Evolutionary conservation across 495 filamentous ascomycete genomes (phyloP).

Genomic region (Neurospora africana): DNA sequence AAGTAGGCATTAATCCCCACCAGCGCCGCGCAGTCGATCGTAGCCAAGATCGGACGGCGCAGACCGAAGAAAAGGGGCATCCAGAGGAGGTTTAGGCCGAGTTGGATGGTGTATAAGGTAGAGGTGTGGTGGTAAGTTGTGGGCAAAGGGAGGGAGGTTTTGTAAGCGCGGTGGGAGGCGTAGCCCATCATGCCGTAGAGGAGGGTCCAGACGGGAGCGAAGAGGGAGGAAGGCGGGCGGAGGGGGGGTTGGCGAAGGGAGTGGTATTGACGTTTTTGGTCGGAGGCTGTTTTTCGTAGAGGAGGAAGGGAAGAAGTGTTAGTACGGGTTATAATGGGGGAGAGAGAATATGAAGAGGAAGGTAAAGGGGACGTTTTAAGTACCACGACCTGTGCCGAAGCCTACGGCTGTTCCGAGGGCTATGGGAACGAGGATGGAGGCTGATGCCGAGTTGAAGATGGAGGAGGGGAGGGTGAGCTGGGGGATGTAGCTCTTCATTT

Average conservation of each 20-base stretch:
- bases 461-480: slow-evolving; percentile 52
- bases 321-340: not conserved
- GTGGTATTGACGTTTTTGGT: slow-evolving; percentile 51
- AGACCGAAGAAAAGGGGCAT: slow-evolving; percentile 87
- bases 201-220: slow-evolving; percentile 75
- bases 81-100: slow-evolving; percentile 76
- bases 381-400: slow-evolving; percentile 46
- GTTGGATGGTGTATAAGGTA: slow-evolving; percentile 73
- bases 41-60: slow-evolving; percentile 58
- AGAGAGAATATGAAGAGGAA: not conserved
- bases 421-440: slow-evolving; percentile 59
- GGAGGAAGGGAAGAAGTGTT: slow-evolving; percentile 26
- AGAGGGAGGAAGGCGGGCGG: slow-evolving; percentile 67
- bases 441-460: slow-evolving; percentile 55
- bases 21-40: slow-evolving; percentile 64
- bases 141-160: slow-evolving; percentile 20
- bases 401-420: slow-evolving; percentile 53
- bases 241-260: slow-evolving; percentile 69
- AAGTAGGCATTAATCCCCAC: slow-evolving; percentile 59
- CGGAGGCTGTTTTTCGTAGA: slow-evolving; percentile 25
- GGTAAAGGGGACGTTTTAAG: not conserved
- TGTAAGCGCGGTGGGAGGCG: slow-evolving; percentile 57
- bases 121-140: slow-evolving; percentile 44
- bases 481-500: slow-evolving; percentile 58
- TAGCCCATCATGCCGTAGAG: slow-evolving; percentile 89